Evolutionary conservation across 2,329 filamentous ascomycete genomes (phyloP), one percentile per base, ranked within the genome.

Genomic region (Dactylellina cionopaga): DNA sequence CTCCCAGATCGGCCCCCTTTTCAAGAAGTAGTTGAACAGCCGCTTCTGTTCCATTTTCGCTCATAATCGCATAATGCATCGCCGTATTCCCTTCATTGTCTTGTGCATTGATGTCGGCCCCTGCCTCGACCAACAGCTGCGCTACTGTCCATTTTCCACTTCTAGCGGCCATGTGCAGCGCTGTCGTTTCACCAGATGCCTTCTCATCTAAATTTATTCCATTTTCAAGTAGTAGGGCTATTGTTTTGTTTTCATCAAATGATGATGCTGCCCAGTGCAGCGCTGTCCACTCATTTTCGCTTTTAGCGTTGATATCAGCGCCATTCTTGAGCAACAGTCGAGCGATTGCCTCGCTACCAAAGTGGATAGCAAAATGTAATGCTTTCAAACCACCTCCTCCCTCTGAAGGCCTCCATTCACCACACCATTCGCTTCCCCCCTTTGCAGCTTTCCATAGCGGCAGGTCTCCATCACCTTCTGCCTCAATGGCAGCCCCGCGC

Each of bases 111-210:
- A 31, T 35, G 25, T 52, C 22, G 11, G 3, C 19, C 3, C 44
- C 44, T 13, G 5, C 11, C 6, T 52, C 19, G 25, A 24, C 1
- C 6, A 52, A 25, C n/a, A 31, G 24, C 17, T 49, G 44, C 44
- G 25, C 6, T n/a, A 29, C 5, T 49, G 10, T 19, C 33, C 54
- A 29, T 46, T 76, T 63, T 6, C 75, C 75, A 3, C 52, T 68
- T 43, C 64, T 51, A n/a, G 73, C 73, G 58, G 76, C 77, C 43
- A 75, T 72, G 19, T 75, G 74, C 27, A 78, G 54, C 6, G 76
- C 76, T 31, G 71, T 78, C 6, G 74, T 74, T 15, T 63, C 74
- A 44, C 74, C 54, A 4, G 39, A 58, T 41, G 59, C 65, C 51
- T 74, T 78, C 25, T 70, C 73, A 31, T 77, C 71, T 22, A 69